Evolutionary conservation across 345 rosid genomes (phyloP).

Genomic region (Camelina hispida): DNA sequence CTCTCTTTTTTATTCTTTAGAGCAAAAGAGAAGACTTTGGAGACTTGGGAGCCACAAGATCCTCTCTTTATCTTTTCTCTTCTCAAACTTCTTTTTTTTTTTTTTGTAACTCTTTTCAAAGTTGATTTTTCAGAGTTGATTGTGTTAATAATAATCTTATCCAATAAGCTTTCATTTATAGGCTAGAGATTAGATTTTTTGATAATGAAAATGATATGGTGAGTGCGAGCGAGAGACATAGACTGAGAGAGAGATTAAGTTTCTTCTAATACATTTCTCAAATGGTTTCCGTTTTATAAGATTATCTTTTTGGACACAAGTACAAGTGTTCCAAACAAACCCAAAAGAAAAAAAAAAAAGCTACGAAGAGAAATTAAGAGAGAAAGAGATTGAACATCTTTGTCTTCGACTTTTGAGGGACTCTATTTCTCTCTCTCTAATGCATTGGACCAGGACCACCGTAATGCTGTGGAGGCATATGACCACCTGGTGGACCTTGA

Average conservation of each 20-base stretch:
- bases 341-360: not conserved
- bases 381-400: conserved; percentile 20
- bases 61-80: conserved; percentile 33
- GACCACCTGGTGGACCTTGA: conserved; percentile 35
- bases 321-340: conserved; percentile 27
- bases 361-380: not conserved
- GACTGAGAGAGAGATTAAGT: not conserved
- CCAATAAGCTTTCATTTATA: not conserved
- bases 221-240: not conserved
- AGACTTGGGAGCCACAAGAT: conserved; percentile 40
- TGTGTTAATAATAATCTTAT: conserved; percentile 13
- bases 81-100: not conserved
- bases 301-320: conserved; percentile 26
- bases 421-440: conserved; percentile 14
- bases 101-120: not conserved
- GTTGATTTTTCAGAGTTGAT: not conserved
- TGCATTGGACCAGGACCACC: conserved; percentile 71
- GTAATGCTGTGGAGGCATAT: conserved; percentile 42
- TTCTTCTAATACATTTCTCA: conserved; percentile 13
- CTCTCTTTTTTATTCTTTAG: conserved; percentile 1
- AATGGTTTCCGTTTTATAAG: conserved; percentile 15
- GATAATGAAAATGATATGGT: conserved; percentile 16
- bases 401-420: conserved; percentile 2
- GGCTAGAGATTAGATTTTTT: not conserved
- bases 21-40: conserved; percentile 33